These are phyloP conservation scores for Triangularia setosa DNA, from an alignment of 2,329 filamentous ascomycete genomes.

Conservation along the genomic window DNA sequence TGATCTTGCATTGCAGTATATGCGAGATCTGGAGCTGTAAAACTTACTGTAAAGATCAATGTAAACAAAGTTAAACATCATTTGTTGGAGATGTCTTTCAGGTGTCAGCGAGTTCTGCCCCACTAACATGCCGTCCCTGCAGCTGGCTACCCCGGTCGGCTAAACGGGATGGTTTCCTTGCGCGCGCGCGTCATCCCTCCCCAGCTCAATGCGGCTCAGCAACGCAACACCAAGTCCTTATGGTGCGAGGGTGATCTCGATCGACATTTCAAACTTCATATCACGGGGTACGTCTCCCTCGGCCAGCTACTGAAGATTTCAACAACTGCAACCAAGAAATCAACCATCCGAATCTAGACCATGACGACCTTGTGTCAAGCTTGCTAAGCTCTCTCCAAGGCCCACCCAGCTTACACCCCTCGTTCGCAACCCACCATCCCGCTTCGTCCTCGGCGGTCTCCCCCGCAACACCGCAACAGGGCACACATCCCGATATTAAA, in stretches of 20 bases:
- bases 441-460: not conserved
- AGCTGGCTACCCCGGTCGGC: conserved; percentile 10
- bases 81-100: not conserved
- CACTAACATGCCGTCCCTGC: conserved; percentile 1
- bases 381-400: conserved; percentile 11
- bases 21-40: conserved; percentile 18
- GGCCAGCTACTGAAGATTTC: not conserved
- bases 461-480: not conserved
- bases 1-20: conserved; percentile 13
- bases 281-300: not conserved
- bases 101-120: not conserved
- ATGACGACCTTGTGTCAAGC: conserved; percentile 1
- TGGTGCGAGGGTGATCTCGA: not conserved
- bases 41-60: conserved; percentile 17
- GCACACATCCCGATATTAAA: not conserved
- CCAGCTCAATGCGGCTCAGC: conserved; percentile 11
- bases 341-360: not conserved
- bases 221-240: conserved; percentile 3
- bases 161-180: conserved; percentile 11
- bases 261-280: not conserved
- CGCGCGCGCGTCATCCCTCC: conserved; percentile 15
- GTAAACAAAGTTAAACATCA: not conserved
- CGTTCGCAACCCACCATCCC: not conserved
- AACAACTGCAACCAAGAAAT: not conserved
- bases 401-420: conserved; percentile 3